phyloP scores from a whole-genome alignment of 108 stramenopile species.

The Stephanodiscus minutulus region DNA sequence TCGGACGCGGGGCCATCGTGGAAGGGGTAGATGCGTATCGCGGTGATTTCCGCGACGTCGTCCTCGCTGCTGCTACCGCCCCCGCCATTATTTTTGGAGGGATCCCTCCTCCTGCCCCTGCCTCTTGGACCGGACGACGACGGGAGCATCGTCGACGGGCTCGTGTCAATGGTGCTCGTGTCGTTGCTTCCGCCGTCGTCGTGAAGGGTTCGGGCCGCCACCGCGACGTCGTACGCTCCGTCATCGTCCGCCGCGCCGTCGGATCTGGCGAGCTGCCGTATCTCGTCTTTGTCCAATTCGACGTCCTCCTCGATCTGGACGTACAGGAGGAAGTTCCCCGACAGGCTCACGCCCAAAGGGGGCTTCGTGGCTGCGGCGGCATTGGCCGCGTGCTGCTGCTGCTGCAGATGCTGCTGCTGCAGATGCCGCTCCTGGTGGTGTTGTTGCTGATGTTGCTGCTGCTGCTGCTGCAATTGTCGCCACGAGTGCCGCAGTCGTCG shows the following conservation, averaged over 20 bases:
- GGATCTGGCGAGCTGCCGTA: constrained; percentile 6
- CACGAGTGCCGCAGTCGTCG: too few species aligned
- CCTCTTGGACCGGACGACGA: background rate
- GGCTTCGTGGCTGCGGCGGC: too few species aligned
- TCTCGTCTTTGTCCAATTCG: constrained; percentile 21
- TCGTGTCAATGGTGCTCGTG: constrained; percentile 14
- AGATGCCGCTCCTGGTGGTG: too few species aligned
- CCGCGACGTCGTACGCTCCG: too few species aligned
- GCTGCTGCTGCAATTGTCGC: too few species aligned
- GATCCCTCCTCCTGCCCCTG: background rate
- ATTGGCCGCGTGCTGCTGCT: too few species aligned
- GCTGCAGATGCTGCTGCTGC: too few species aligned
- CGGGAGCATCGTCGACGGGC: background rate
- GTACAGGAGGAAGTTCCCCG: constrained; percentile 19
- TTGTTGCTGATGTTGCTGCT: too few species aligned
- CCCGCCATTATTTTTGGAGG: background rate
- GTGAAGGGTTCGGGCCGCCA: too few species aligned
- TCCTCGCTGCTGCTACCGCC: background rate
- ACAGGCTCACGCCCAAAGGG: too few species aligned
- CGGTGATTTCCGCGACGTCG: background rate
- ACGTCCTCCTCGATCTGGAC: constrained; percentile 17
- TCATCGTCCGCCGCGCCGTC: background rate
- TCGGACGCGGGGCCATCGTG: background rate
- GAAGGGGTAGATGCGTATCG: background rate
- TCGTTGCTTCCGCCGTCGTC: too few species aligned